These are phyloP conservation scores for Saccharomycopsis lassenensis DNA, from an alignment of 805 yeast species.

Conservation along the genomic window DNA sequence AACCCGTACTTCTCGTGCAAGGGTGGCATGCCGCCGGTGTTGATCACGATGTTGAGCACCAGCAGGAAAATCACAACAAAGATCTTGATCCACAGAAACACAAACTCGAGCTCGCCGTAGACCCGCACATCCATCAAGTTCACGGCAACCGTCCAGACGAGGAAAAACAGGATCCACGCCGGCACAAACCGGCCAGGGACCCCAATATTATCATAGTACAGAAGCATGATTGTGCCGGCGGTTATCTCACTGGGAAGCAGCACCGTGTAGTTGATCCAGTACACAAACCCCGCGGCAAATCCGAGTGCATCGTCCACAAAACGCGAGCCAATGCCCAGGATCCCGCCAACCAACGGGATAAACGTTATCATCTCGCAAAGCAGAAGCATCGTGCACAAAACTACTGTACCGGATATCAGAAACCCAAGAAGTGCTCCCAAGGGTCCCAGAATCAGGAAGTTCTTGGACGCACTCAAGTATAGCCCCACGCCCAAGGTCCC, in stretches of 20 bases:
- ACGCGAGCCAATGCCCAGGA: conserved; percentile 62
- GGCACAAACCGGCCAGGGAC: conserved; percentile 44
- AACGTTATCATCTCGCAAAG: conserved; percentile 77
- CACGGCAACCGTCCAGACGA: conserved; percentile 35
- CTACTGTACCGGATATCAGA: conserved; percentile 50
- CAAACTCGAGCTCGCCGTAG: conserved; percentile 66
- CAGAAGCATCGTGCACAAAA: conserved; percentile 57
- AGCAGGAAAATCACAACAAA: conserved; percentile 39
- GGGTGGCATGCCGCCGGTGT: conserved; percentile 48
- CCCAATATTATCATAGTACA: conserved; percentile 50
- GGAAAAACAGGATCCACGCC: conserved; percentile 63
- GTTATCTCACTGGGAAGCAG: conserved; percentile 74
- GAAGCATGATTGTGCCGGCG: conserved; percentile 67
- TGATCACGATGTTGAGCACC: conserved; percentile 50
- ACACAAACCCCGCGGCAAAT: conserved; percentile 61
- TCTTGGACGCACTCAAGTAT: conserved; percentile 59
- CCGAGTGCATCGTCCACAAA: conserved; percentile 74
- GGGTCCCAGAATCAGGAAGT: conserved; percentile 66
- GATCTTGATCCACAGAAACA: conserved; percentile 46
- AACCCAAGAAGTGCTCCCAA: conserved; percentile 65
- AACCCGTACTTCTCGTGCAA: conserved; percentile 43
- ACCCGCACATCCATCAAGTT: conserved; percentile 61
- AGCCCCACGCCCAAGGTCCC: conserved; percentile 75
- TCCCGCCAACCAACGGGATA: conserved; percentile 70
- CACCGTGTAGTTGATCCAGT: conserved; percentile 61